These are phyloP conservation scores for Colletotrichum tropicale DNA, from an alignment of 2,329 filamentous ascomycete species.

Conservation along the genomic window DNA sequence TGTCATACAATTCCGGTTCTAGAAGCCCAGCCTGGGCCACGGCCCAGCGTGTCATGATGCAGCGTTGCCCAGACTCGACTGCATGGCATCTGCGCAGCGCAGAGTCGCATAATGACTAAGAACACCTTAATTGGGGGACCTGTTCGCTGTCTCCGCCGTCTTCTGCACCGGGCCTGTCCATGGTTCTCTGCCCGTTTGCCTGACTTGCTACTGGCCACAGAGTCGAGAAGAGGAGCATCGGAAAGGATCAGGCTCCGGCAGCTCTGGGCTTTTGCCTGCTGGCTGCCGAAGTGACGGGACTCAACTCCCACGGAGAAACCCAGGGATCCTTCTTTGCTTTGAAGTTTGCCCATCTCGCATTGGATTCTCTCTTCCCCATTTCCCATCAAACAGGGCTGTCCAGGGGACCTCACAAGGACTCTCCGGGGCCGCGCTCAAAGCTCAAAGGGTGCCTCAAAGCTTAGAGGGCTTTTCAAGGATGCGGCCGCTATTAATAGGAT, in stretches of 20 bases:
- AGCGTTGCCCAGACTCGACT: background rate
- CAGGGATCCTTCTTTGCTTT: background rate
- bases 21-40: background rate
- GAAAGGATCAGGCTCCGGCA: background rate
- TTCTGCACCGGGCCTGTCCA: background rate
- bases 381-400: slow-evolving; percentile 1
- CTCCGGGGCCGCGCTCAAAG: background rate
- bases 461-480: background rate
- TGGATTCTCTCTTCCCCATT: background rate
- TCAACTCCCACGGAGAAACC: background rate
- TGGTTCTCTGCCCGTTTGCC: background rate
- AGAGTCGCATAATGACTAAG: slow-evolving; percentile 11
- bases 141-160: slow-evolving; percentile 1
- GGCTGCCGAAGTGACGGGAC: background rate
- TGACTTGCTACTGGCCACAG: background rate
- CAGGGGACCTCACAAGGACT: background rate
- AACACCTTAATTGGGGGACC: background rate
- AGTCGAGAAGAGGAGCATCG: background rate
- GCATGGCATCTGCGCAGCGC: background rate
- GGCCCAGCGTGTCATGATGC: background rate
- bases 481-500: slow-evolving; percentile 19
- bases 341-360: background rate
- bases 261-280: background rate
- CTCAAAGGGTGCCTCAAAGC: background rate
- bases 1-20: background rate